Base-by-base conservation (phyloP, 352 stramenopile species). In the Pythium plurisporium region DNA sequence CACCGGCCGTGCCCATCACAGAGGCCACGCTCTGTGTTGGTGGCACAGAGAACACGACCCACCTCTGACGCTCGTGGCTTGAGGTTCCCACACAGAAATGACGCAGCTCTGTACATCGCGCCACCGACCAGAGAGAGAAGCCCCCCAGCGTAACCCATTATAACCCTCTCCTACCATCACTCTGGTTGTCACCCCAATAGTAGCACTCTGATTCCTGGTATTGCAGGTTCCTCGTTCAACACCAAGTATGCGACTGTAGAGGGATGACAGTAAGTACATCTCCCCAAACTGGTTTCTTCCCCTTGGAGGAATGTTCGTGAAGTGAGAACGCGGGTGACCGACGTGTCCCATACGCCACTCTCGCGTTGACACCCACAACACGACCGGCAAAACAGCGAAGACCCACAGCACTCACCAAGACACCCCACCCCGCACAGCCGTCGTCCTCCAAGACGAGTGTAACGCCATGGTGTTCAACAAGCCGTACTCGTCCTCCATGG, bases 401-500 rank as follows among this genome's bases (percentile, higher is more conserved):
- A n/a, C n/a, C n/a, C n/a, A n/a, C n/a, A n/a, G n/a, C n/a, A n/a
- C n/a, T n/a, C n/a, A n/a, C n/a, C n/a, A n/a, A n/a, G n/a, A n/a
- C n/a, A n/a, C n/a, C n/a, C n/a, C n/a, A n/a, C n/a, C n/a, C n/a
- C n/a, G n/a, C n/a, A n/a, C n/a, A n/a, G n/a, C n/a, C n/a, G n/a
- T n/a, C n/a, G n/a, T n/a, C n/a, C n/a, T n/a, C n/a, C n/a, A n/a
- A n/a, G n/a, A n/a, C n/a, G n/a, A n/a, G n/a, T n/a, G n/a, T n/a
- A n/a, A n/a, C n/a, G n/a, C 36, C 53, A 94, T 94, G 84, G 76
- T 79, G 62, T 71, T 95, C 43, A 88, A 95, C 73, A 81, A 86
- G 69, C 85, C 85, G 37, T 93, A 91, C 61, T 74, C 82, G 69
- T 93, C 85, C 31, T 87, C 73, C 14, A 95, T 95, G 85, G 82